These are phyloP conservation scores for Lophiotrema nucula DNA, from an alignment of 495 filamentous ascomycete genomes.

Conservation along the genomic window DNA sequence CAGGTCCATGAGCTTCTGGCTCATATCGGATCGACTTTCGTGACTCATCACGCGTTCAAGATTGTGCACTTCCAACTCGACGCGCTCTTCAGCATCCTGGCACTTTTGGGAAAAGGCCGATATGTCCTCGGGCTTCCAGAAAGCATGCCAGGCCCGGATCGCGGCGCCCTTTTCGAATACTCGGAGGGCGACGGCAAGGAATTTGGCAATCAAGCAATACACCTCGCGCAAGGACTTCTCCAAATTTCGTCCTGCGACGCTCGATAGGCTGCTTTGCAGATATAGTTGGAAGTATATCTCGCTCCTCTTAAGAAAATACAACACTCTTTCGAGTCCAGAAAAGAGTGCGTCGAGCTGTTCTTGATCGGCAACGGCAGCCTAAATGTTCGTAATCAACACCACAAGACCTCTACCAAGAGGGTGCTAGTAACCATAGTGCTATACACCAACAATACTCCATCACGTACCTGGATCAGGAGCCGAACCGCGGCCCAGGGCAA, in stretches of 20 bases:
- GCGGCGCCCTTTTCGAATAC: background rate
- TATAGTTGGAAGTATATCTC: background rate
- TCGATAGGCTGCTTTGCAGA: background rate
- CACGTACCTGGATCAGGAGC: conserved; percentile 46
- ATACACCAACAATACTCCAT: too few relatives aligned
- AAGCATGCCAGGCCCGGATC: background rate
- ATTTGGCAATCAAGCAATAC: background rate
- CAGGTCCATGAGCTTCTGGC: background rate
- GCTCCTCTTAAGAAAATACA: conserved; percentile 19
- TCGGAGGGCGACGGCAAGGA: background rate
- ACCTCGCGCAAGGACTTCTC: too few relatives aligned
- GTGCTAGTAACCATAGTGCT: too few relatives aligned
- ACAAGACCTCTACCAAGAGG: too few relatives aligned
- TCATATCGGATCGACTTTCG: background rate
- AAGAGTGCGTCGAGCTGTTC: conserved; percentile 22
- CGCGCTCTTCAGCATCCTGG: background rate
- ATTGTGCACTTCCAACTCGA: background rate
- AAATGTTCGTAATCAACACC: too few relatives aligned
- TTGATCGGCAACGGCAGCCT: conserved; percentile 11
- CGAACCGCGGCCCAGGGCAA: conserved; percentile 45
- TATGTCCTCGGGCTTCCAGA: background rate
- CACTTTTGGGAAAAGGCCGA: background rate
- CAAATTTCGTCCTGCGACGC: too few relatives aligned
- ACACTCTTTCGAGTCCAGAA: conserved; percentile 33
- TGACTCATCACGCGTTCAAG: background rate